Evolutionary conservation across 2,329 filamentous ascomycete genomes (phyloP).

Genomic region (Alternaria brassicicola): DNA sequence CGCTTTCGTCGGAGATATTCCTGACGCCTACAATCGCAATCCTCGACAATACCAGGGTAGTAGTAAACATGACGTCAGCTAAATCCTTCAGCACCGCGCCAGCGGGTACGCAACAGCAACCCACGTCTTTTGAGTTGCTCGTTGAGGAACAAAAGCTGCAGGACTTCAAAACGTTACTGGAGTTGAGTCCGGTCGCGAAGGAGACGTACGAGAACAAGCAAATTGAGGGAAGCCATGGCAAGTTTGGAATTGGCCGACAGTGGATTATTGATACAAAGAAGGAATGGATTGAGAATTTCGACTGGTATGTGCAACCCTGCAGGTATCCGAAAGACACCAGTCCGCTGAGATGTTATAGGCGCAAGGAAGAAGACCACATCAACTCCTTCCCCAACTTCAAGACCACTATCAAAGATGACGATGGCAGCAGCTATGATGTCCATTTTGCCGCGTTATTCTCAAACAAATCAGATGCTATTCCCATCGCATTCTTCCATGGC

Average conservation of each 20-base stretch:
- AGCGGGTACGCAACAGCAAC: constrained; percentile 20
- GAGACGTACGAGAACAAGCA: constrained; percentile 38
- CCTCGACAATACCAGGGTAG: too few relatives aligned
- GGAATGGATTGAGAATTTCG: constrained; percentile 41
- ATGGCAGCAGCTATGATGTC: constrained; percentile 49
- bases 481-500: constrained; percentile 61
- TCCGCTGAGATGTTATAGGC: constrained; percentile 27
- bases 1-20: too few relatives aligned
- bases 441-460: constrained; percentile 65
- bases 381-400: constrained; percentile 61
- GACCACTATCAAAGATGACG: constrained; percentile 49
- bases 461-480: constrained; percentile 55
- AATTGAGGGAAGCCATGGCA: constrained; percentile 32
- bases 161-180: constrained; percentile 38
- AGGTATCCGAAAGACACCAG: background rate
- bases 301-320: constrained; percentile 33
- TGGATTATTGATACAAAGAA: constrained; percentile 41
- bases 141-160: constrained; percentile 37
- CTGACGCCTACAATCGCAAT: background rate
- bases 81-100: constrained; percentile 25
- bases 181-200: constrained; percentile 39
- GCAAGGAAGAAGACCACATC: constrained; percentile 50
- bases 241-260: constrained; percentile 40
- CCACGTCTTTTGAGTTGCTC: constrained; percentile 33
- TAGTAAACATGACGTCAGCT: constrained; percentile 22